Conservation (phyloP, 371 early-diverging fungal species). For the Mucor indicus region DNA sequence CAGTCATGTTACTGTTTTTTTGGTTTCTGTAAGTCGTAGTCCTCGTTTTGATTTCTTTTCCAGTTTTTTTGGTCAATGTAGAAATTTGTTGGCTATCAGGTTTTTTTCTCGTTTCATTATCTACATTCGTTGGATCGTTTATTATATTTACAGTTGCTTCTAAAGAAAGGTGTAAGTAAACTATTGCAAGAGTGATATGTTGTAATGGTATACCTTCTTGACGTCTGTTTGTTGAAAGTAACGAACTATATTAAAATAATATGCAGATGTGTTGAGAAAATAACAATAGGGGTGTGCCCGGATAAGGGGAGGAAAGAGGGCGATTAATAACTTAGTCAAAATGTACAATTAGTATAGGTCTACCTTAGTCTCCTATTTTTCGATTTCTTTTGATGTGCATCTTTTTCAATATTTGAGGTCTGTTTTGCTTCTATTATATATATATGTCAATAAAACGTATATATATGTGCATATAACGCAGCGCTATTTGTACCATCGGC, state of each 20-base stretch:
- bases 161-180: too few species aligned
- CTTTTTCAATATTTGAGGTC: conserved; percentile 1
- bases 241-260: conserved; percentile 9
- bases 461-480: too few species aligned
- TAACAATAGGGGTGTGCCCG: conserved; percentile 8
- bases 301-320: neutral
- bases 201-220: conserved; percentile 22
- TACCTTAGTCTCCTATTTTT: conserved; percentile 22
- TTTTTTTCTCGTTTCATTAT: too few species aligned
- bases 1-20: conserved; percentile 7
- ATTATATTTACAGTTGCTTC: too few species aligned
- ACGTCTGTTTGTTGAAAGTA: conserved; percentile 17
- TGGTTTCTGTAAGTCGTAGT: neutral
- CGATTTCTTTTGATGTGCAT: conserved; percentile 14
- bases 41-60: conserved; percentile 6
- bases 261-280: conserved; percentile 19
- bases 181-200: too few species aligned
- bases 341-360: too few species aligned
- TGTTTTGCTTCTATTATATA: neutral
- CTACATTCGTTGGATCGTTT: too few species aligned
- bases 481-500: too few species aligned
- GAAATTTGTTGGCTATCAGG: too few species aligned
- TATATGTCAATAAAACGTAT: neutral
- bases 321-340: neutral
- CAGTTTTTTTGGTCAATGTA: conserved; percentile 8